Evolutionary conservation across 495 filamentous ascomycete species (phyloP), one percentile per base, ranked within the genome.

Genomic region (Daldinia vernicosa): DNA sequence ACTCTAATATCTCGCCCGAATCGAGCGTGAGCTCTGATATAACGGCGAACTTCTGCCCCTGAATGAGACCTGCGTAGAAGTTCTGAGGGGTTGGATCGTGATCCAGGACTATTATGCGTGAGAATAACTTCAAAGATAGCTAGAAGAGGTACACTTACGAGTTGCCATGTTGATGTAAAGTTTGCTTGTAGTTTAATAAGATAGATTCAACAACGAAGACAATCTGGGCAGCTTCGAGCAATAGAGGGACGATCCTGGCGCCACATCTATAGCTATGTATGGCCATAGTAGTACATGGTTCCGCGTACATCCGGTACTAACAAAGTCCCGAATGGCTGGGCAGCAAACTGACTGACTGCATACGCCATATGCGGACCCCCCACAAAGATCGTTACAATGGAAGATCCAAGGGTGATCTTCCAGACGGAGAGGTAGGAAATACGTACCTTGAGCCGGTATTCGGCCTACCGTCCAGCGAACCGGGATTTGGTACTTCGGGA

Each of bases 1-100:
- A 70, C 14, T 73, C 37, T n/a, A 82, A 52, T 11, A 60, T 52
- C 27, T 76, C 71, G 1, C 79, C 80, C 8, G 78, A 80, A 40
- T 82, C 78, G 27, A 82, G 70, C 4, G 56, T 52, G n/a, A 82
- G 76, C 4, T 74, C 67, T 43, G 73, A 63, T 28, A 80, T 66
- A 32, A 77, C 33, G 1, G 79, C 78, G 33, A 76, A 74, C 37
- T 69, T 75, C 62, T 81, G 78, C 54, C 75, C 70, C 52, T 69
- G 47, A n/a, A 80, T 78, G 26, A 80, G 65, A 37, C 56, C 19
- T 6, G 70, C 69, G 62, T 80, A 80, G 64, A 70, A 69, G 64
- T 80, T 80, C 8, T 67, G 51, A n/a, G 62, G 40, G 43, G 53
- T 60, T 26, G 70, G 74, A 67, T 79, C 67, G 56, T 65, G 63